Evolutionary conservation across 2,329 filamentous ascomycete species (phyloP), one percentile per base, ranked within the genome.

Genomic region (Xylaria sp.): DNA sequence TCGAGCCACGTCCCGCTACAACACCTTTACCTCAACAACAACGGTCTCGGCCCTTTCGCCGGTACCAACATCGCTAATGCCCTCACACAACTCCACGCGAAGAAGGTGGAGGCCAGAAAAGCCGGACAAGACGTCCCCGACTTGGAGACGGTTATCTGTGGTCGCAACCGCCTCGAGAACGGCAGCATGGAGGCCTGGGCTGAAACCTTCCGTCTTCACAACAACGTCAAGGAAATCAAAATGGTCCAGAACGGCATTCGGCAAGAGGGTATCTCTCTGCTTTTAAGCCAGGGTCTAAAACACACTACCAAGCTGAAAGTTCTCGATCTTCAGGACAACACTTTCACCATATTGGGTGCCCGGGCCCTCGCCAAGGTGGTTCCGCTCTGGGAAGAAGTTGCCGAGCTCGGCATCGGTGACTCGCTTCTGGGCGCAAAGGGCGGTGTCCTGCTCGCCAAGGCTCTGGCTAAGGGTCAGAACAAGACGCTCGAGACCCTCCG

Each of bases 181-280:
- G 94, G 93, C 67, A 94, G 89, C 72, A 99, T 99, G 94, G 85
- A 84, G 11, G 92, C 93, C 0, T 99, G 94, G 94, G 92, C 92
- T 48, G 89, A 88, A 73, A 83, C 91, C 0, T 97, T 91, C 74
- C 85, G 86, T 69, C 87, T 93, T 59, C 91, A 97, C 73, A 86
- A 83, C 66, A 88, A 89, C 59, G 83, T 99, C 64, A 89, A 88
- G 76, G 86, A 86, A 60, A 85, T 99, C 67, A 95, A 93, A 81
- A 97, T 99, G 94, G 91, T 96, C 30, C 94, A 97, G 76, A 97
- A 99, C 74, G 94, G 94, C 55, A 99, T 99, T 68, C 85, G 94
- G 49, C 91, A 93, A 72, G 92, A 97, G 75, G 94, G 94, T 62
- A 94, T 97, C 70, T 87, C 87, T 52, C 83, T 88, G 66, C 80